Evolutionary conservation across 202 grass and related monocot genomes (phyloP).

Genomic region (Saccharum hybrid): DNA sequence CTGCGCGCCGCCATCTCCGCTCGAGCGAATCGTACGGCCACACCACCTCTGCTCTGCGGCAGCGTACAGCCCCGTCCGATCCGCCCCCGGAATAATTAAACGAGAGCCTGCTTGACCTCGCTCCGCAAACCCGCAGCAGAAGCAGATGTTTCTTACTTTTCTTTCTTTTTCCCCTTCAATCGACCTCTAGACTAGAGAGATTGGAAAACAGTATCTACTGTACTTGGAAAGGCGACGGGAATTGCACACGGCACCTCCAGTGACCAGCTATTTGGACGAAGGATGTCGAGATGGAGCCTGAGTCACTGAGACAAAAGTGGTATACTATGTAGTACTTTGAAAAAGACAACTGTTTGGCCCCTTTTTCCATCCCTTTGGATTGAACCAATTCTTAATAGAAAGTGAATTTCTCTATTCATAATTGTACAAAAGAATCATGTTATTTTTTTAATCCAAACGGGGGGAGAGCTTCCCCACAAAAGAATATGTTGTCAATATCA

Average conservation of each 20-base stretch:
- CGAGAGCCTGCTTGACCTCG: background rate
- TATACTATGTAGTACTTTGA: background rate
- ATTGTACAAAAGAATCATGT: background rate
- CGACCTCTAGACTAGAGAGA: too few relatives aligned
- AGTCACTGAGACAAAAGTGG: background rate
- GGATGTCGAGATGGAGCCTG: background rate
- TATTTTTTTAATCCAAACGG: too few relatives aligned
- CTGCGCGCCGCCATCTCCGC: constrained; percentile 15
- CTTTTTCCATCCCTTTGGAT: too few relatives aligned
- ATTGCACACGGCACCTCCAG: background rate
- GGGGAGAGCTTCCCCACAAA: too few relatives aligned
- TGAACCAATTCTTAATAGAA: too few relatives aligned
- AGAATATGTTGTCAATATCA: too few relatives aligned
- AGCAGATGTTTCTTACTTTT: too few relatives aligned
- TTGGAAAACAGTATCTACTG: background rate
- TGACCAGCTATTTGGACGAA: background rate
- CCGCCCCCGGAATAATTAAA: background rate
- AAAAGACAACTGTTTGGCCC: background rate
- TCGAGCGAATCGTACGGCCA: background rate
- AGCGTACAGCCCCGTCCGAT: background rate
- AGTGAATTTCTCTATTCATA: background rate
- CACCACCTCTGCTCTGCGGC: background rate
- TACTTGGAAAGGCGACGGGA: background rate
- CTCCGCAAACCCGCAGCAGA: background rate
- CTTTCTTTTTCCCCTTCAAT: too few relatives aligned